Conservation (phyloP, 2,329 filamentous ascomycete species). For the Iodosphaeria phyllophila region DNA sequence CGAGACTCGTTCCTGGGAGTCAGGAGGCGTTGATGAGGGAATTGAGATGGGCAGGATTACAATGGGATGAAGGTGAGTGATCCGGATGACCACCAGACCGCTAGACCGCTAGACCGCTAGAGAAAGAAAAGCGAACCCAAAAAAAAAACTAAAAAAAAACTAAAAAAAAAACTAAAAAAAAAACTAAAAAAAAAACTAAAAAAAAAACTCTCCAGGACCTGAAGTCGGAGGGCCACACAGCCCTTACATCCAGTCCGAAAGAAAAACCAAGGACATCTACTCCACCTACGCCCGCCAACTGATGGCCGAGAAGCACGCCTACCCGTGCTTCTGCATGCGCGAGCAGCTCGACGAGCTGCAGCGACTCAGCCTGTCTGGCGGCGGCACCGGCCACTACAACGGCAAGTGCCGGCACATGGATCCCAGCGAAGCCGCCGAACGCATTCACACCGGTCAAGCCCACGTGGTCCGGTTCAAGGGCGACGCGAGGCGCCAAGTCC, state of each 20-base stretch:
- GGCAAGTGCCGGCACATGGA: constrained; percentile 55
- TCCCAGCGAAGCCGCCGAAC: constrained; percentile 46
- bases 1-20: constrained; percentile 62
- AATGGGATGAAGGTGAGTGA: constrained; percentile 72
- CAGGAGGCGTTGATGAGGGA: constrained; percentile 64
- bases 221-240: no score
- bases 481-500: constrained; percentile 34
- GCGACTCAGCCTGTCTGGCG: constrained; percentile 35
- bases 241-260: constrained; percentile 45
- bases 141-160: no score
- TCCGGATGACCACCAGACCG: not conserved
- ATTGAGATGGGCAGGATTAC: constrained; percentile 69
- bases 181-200: no score
- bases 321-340: constrained; percentile 79
- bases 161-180: no score
- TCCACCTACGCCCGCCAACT: constrained; percentile 49
- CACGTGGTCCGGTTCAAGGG: constrained; percentile 64
- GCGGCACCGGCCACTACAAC: constrained; percentile 26
- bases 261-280: constrained; percentile 58
- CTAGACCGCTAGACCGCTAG: no score
- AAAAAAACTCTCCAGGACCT: no score
- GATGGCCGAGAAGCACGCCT: constrained; percentile 54
- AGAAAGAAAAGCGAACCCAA: no score
- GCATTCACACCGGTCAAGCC: constrained; percentile 47
- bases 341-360: constrained; percentile 52